Base-by-base conservation (phyloP, 768 basidiomycete species). In the Amanita phalloides region DNA sequence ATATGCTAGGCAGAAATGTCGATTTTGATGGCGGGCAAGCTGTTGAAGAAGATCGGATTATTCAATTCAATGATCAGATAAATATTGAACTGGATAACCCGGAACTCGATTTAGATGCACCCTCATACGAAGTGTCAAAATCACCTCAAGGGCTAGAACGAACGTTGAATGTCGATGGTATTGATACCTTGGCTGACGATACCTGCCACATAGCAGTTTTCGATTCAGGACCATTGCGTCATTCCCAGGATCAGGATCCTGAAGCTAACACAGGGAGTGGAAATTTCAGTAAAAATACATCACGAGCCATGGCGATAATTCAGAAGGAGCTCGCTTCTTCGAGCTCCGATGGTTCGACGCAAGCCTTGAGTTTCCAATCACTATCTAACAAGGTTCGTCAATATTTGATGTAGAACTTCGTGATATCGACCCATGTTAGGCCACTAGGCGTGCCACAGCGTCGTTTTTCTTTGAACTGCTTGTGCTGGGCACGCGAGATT, bases 401-500 rank as follows among this genome's bases (percentile, higher is more conserved):
- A 68, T 49, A 33, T 45, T 32, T 23, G 13, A 14, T 23, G 44
- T 23, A 49, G 10, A 35, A 21, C 9, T 45, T 14, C 46, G 13
- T 54, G 42, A 48, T 51, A 37, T 56, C 11, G 46, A 7, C 36
- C 46, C 33, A 46, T 45, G 30, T 11, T 58, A 94, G 90, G 86
- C 92, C 10, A 87, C 90, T 8, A 84, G 90, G 44, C 82, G 91
- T 38, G 96, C 93, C 10, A 92, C 95, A 1, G 82, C 95, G 1
- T 84, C 91, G 1, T 97, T 99, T 74, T 99, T 99, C 76, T 99
- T 99, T 63, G 96, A 99, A 66, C 68, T 97, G 32, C 82, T 99
- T 26, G 91, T 98, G 1, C 79, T 99, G 1, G 85, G 91, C 8
- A 97, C 95, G 3, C 84, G 90, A 32, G 94, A 97, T 64, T 92